phyloP scores from a whole-genome alignment of 139 green algal species.

The Micractinium conductrix region DNA sequence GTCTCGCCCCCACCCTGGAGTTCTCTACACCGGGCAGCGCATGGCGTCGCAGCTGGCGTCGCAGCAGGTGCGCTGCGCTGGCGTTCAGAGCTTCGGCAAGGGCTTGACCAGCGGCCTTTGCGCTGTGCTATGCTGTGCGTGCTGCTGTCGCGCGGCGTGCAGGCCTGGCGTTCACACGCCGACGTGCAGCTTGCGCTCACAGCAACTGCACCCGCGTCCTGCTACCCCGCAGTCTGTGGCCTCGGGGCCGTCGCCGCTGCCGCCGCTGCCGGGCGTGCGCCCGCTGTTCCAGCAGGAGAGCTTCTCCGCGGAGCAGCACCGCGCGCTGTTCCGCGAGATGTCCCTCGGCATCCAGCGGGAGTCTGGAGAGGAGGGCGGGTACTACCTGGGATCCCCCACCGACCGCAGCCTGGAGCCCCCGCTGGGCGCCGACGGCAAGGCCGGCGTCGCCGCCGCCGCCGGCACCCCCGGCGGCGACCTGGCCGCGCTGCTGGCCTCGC shows the following conservation, averaged over 20 bases:
- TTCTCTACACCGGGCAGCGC: slow-evolving; percentile 30
- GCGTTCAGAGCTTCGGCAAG: too few species aligned
- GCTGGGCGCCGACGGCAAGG: neutral
- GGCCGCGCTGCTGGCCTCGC: slow-evolving; percentile 7
- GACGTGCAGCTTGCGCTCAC: too few species aligned
- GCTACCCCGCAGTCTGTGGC: too few species aligned
- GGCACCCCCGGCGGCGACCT: neutral
- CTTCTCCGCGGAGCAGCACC: slow-evolving; percentile 12
- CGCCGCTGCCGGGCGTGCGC: neutral
- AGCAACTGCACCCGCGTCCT: too few species aligned
- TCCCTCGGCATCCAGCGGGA: slow-evolving; percentile 21
- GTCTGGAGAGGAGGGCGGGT: neutral
- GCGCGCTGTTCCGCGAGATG: slow-evolving; percentile 9
- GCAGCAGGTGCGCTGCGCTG: slow-evolving; percentile 29
- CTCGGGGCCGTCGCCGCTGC: neutral
- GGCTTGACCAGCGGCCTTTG: too few species aligned
- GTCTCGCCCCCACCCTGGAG: slow-evolving; percentile 13
- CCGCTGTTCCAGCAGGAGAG: slow-evolving; percentile 7
- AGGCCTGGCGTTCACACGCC: too few species aligned
- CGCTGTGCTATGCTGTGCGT: too few species aligned
- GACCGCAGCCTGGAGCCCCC: neutral
- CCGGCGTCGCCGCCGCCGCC: neutral
- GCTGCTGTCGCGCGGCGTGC: too few species aligned
- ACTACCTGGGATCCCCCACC: slow-evolving; percentile 2
- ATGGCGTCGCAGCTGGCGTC: slow-evolving; percentile 17